phyloP scores from a whole-genome alignment of 2,329 filamentous ascomycete species.

The Aspergillus brasiliensis region DNA sequence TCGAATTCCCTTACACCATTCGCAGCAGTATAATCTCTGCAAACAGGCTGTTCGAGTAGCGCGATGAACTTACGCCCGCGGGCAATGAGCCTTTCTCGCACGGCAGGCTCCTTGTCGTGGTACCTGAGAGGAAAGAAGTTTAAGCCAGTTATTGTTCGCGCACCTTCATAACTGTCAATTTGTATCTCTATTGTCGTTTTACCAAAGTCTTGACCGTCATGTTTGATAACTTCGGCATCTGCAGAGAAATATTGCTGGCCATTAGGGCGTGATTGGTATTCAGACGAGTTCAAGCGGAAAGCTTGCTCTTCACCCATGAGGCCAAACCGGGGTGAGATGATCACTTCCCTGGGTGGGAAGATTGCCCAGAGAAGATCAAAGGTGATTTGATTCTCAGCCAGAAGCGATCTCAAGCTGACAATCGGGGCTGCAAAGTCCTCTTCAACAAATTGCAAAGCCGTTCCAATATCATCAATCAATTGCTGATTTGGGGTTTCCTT shows the following conservation, averaged over 20 bases:
- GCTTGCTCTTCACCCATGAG: slow-evolving; percentile 1
- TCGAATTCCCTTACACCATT: neutral
- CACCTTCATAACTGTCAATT: neutral
- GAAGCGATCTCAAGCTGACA: neutral
- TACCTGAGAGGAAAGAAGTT: neutral
- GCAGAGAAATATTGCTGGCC: neutral
- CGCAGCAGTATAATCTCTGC: neutral
- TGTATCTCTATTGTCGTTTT: neutral
- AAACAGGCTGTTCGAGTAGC: neutral
- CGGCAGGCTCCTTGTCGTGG: neutral
- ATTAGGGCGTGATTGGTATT: neutral
- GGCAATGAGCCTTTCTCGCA: slow-evolving; percentile 2
- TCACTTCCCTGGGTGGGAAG: neutral
- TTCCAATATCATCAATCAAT: slow-evolving; percentile 3
- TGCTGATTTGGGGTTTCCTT: neutral
- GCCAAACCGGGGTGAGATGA: neutral
- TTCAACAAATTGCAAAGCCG: neutral
- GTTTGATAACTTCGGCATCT: neutral
- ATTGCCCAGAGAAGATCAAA: slow-evolving; percentile 5
- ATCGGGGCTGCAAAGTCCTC: neutral
- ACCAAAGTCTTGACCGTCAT: slow-evolving; percentile 4
- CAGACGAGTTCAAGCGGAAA: neutral
- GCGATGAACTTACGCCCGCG: neutral
- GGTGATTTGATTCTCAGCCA: slow-evolving; percentile 1
- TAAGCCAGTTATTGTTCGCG: neutral